phyloP scores from a whole-genome alignment of 2,329 filamentous ascomycete genomes.

The Aspergillus glaucus region DNA sequence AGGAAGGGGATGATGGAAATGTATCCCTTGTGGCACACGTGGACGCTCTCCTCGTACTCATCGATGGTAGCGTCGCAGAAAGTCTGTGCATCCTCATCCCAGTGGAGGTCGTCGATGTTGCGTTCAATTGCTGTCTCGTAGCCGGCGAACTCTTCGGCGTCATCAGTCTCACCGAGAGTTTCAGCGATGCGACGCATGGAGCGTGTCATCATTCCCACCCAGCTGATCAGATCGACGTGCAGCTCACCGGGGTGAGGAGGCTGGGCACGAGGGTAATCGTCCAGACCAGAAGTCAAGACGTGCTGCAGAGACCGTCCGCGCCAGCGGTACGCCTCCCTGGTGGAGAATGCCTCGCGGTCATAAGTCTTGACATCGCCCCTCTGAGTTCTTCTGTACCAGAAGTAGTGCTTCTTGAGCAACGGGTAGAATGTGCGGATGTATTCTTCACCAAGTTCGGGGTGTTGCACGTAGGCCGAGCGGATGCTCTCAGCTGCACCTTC shows the following conservation, averaged over 20 bases:
- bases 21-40: slow-evolving; percentile 96
- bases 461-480: slow-evolving; percentile 60
- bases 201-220: slow-evolving; percentile 94
- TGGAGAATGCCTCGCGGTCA: slow-evolving; percentile 79
- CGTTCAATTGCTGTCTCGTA: slow-evolving; percentile 70
- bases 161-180: slow-evolving; percentile 68
- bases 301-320: slow-evolving; percentile 80
- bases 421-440: slow-evolving; percentile 78
- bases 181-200: slow-evolving; percentile 75
- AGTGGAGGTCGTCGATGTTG: slow-evolving; percentile 91
- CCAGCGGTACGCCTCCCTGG: slow-evolving; percentile 93
- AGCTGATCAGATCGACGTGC: slow-evolving; percentile 88
- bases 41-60: slow-evolving; percentile 80
- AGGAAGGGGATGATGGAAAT: slow-evolving; percentile 90
- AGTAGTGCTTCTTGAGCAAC: slow-evolving; percentile 78
- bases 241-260: slow-evolving; percentile 94
- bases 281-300: slow-evolving; percentile 85
- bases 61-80: slow-evolving; percentile 96
- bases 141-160: slow-evolving; percentile 64
- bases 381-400: slow-evolving; percentile 94
- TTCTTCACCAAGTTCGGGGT: slow-evolving; percentile 59
- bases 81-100: slow-evolving; percentile 70
- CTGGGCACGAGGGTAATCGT: slow-evolving; percentile 91
- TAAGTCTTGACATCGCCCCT: slow-evolving; percentile 84
- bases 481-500: slow-evolving; percentile 39